A percentile compares a stretch with the other conserved stretches of the same genome.
phyloP scores from a whole-genome alignment of 371 early-diverging fungal species.

The Apophysomyces elegans region DNA sequence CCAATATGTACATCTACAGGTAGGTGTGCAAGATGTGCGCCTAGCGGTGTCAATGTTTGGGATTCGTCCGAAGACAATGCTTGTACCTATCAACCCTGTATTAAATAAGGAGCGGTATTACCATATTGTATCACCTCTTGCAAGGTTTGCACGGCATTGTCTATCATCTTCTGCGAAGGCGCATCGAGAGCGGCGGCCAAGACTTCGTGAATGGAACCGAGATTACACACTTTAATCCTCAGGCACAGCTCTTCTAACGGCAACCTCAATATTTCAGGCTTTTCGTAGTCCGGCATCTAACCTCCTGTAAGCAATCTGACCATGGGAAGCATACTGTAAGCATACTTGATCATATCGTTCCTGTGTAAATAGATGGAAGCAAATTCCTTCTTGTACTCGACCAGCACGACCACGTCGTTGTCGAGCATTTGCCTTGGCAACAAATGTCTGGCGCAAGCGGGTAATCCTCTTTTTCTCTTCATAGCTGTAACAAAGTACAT shows the following conservation, averaged over 20 bases:
- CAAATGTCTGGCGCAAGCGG: conserved; percentile 66
- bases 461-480: conserved; percentile 74
- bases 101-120: neutral
- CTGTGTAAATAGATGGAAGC: conserved; percentile 73
- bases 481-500: conserved; percentile 37
- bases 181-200: conserved; percentile 76
- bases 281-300: conserved; percentile 68
- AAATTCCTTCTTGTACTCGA: conserved; percentile 81
- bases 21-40: conserved; percentile 82
- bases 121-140: conserved; percentile 47
- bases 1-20: conserved; percentile 90
- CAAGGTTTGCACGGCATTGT: conserved; percentile 64
- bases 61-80: conserved; percentile 42
- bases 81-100: conserved; percentile 36
- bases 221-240: conserved; percentile 71
- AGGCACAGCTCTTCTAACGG: conserved; percentile 85
- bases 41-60: conserved; percentile 85
- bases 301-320: neutral
- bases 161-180: conserved; percentile 72
- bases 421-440: conserved; percentile 83
- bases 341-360: conserved; percentile 57
- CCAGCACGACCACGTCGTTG: conserved; percentile 97
- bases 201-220: conserved; percentile 62
- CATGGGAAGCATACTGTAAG: neutral
- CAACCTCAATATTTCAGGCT: conserved; percentile 82